Evolutionary conservation across 78 protist genomes (phyloP).

Genomic region (Dictyostelium firmibasis): DNA sequence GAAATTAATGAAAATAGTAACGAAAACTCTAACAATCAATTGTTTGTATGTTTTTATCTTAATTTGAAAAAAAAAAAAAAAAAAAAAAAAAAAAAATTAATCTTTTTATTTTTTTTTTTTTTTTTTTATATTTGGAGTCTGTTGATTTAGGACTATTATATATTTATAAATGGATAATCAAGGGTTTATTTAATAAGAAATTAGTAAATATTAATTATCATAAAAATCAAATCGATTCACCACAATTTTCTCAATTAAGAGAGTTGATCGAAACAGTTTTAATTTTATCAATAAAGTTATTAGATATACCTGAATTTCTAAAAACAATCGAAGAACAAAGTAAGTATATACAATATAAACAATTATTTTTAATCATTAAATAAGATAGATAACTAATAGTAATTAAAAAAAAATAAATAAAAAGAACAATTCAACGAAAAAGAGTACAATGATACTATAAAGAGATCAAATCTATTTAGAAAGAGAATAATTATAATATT

Average conservation of each 20-base stretch:
- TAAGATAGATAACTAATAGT: neutral
- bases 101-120: neutral
- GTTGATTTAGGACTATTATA: neutral
- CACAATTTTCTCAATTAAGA: neutral
- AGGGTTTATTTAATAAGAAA: neutral
- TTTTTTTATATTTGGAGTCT: neutral
- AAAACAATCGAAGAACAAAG: conserved; percentile 4
- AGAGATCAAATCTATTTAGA: neutral
- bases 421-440: neutral
- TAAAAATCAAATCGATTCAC: neutral
- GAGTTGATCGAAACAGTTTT: neutral
- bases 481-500: neutral
- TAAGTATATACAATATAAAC: neutral
- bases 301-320: neutral
- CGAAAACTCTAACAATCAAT: neutral
- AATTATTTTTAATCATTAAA: no score
- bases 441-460: neutral
- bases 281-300: neutral
- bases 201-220: neutral
- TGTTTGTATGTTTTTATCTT: neutral
- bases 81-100: no score
- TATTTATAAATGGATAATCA: neutral
- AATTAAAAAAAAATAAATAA: neutral
- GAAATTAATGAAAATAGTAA: neutral
- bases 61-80: no score